Base-by-base conservation (phyloP, 2,329 filamentous ascomycete genomes). In the Annulohypoxylon truncatum region DNA sequence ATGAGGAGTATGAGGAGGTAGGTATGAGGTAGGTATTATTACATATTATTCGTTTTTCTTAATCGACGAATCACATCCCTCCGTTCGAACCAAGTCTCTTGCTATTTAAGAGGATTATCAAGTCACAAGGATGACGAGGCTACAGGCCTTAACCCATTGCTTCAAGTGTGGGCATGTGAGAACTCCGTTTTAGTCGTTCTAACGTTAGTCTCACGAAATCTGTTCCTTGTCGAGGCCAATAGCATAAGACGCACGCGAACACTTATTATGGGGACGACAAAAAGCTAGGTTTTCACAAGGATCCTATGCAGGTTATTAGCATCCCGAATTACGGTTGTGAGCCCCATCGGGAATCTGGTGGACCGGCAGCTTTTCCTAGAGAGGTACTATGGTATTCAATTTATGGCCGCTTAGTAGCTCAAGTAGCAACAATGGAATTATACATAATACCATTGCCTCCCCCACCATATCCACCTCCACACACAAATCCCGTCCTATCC, bases 401-500 rank as follows among this genome's bases (percentile, higher is more conserved):
- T 66, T 67, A 68, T 67, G 63, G 33, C 55, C 58, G 63, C 47
- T 42, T 42, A 42, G 38, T 42, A 42, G 56, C 8, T 58, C 53
- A 50, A 35, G 65, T 59, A 46, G 61, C 31, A 58, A 57, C 60
- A 64, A 60, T 58, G 60, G 56, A 58, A 62, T 66, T 66, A 69
- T 67, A 63, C 62, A 71, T 71, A 71, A 69, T 66, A 65, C 57
- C 63, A 65, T 62, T 53, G 40, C 35, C 44, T 51, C 62, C 66
- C 63, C 68, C 58, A 62, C 63, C 52, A 70, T 70, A 71, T 67
- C 71, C 67, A 69, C 69, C 66, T 72, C 71, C 71, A 51, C 69
- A 70, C 38, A 42, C 38, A 42, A 42, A 48, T 67, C 66, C 69
- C 64, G 62, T 67, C 55, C 65, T 63, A 61, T 68, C 64, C 64